Evolutionary conservation across 441 rosid species (phyloP).

Genomic region (Pelargonium cotyledonis): DNA sequence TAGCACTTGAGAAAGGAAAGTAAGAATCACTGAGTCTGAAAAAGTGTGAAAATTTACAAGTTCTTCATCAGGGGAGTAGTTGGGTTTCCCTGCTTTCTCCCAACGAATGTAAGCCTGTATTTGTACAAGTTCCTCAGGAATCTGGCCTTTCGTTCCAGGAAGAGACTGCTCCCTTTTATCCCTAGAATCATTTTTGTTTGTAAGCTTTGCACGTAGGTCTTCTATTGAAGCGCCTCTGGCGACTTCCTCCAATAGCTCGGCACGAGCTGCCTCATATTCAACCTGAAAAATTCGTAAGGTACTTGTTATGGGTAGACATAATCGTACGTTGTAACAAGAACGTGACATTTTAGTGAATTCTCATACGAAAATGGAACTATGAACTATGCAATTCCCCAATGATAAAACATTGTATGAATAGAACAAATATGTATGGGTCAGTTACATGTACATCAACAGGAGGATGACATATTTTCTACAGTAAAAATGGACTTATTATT

Average conservation of each 20-base stretch:
- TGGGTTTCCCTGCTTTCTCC: conserved; percentile 79
- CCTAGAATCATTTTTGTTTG: conserved; percentile 39
- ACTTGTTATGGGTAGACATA: conserved; percentile 11
- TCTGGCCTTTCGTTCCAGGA: conserved; percentile 28
- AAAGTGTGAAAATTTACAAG: conserved; percentile 35
- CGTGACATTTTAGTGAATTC: not conserved
- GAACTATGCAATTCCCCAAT: not conserved
- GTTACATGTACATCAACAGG: not conserved
- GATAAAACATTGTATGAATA: not conserved
- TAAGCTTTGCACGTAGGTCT: conserved; percentile 57
- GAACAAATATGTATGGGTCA: not conserved
- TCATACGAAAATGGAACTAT: not conserved
- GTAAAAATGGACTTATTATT: not conserved
- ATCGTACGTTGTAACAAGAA: conserved; percentile 1
- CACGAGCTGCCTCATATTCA: conserved; percentile 94
- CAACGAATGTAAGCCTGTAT: conserved; percentile 60
- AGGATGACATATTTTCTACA: not conserved
- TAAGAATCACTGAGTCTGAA: conserved; percentile 14
- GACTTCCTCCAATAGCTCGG: conserved; percentile 75
- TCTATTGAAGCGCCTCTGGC: conserved; percentile 67
- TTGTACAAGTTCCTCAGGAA: conserved; percentile 57
- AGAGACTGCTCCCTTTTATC: conserved; percentile 35
- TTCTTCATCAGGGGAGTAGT: conserved; percentile 51
- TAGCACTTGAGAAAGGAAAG: not conserved
- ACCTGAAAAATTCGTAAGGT: conserved; percentile 35